phyloP scores from a whole-genome alignment of 129 eudicot species.

The Heracleum sosnowskyi region DNA sequence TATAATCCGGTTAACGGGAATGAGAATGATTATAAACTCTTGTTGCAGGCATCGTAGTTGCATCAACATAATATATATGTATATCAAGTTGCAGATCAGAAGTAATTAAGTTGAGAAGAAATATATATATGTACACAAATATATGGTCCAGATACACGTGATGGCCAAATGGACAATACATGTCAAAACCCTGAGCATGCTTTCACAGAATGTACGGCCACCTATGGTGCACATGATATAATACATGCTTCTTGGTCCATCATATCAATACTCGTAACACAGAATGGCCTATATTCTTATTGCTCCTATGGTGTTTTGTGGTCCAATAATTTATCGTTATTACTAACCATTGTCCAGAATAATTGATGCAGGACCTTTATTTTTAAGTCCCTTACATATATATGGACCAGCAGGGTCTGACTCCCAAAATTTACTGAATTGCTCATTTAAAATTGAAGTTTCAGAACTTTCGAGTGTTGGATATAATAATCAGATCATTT shows the following conservation, averaged over 20 bases:
- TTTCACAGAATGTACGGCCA: slow-evolving; percentile 10
- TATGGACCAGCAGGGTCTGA: not conserved
- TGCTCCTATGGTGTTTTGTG: not conserved
- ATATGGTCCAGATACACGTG: slow-evolving; percentile 21
- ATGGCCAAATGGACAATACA: slow-evolving; percentile 8
- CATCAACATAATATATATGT: no score
- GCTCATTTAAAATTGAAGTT: no score
- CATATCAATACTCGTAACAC: not conserved
- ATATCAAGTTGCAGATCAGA: not conserved
- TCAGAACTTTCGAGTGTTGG: no score
- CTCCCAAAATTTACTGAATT: no score
- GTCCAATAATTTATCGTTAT: not conserved
- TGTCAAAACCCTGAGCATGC: slow-evolving; percentile 6
- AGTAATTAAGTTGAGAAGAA: not conserved
- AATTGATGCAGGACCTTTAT: not conserved
- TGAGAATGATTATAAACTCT: no score
- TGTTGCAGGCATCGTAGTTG: no score
- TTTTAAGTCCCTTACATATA: not conserved
- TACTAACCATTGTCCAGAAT: not conserved
- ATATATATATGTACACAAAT: not conserved
- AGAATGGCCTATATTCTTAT: not conserved
- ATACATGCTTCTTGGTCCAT: slow-evolving; percentile 7
- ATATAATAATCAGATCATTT: no score
- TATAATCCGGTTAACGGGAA: no score
- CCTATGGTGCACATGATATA: slow-evolving; percentile 24